Conservation (phyloP, 2,329 filamentous ascomycete species). For the Alternaria burnsii region DNA sequence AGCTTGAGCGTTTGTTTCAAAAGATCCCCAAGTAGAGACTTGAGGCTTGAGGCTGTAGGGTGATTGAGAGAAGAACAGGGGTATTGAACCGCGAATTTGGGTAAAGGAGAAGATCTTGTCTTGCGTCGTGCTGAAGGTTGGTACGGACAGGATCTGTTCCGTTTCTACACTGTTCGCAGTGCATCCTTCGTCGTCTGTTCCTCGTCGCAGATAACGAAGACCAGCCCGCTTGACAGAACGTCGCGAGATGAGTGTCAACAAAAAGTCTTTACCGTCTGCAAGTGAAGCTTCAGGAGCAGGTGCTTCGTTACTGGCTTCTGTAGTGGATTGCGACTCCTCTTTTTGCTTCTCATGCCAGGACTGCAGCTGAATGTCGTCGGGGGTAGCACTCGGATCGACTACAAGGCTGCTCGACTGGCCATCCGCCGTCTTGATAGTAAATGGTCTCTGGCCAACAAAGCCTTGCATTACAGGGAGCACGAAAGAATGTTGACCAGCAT, state of each 20-base stretch:
- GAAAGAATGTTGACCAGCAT: slow-evolving; percentile 74
- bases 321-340: slow-evolving; percentile 31
- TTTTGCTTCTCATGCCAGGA: slow-evolving; percentile 42
- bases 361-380: slow-evolving; percentile 48
- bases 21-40: slow-evolving; percentile 81
- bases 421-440: slow-evolving; percentile 70
- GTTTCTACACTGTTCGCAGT: slow-evolving; percentile 93
- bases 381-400: slow-evolving; percentile 44
- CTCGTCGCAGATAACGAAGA: slow-evolving; percentile 86
- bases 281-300: slow-evolving; percentile 46
- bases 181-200: slow-evolving; percentile 87
- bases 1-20: slow-evolving; percentile 78
- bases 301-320: slow-evolving; percentile 20
- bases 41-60: slow-evolving; percentile 92
- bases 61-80: slow-evolving; percentile 92
- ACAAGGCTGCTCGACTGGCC: slow-evolving; percentile 42
- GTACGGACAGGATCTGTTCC: slow-evolving; percentile 85
- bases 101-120: slow-evolving; percentile 80
- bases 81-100: slow-evolving; percentile 89
- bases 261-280: slow-evolving; percentile 61
- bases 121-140: slow-evolving; percentile 67
- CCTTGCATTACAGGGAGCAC: slow-evolving; percentile 89
- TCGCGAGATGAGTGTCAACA: slow-evolving; percentile 92
- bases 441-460: slow-evolving; percentile 86
- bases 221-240: slow-evolving; percentile 87